Conservation (phyloP, 1,139 yeast species). For the Williopsis jadinii region DNA sequence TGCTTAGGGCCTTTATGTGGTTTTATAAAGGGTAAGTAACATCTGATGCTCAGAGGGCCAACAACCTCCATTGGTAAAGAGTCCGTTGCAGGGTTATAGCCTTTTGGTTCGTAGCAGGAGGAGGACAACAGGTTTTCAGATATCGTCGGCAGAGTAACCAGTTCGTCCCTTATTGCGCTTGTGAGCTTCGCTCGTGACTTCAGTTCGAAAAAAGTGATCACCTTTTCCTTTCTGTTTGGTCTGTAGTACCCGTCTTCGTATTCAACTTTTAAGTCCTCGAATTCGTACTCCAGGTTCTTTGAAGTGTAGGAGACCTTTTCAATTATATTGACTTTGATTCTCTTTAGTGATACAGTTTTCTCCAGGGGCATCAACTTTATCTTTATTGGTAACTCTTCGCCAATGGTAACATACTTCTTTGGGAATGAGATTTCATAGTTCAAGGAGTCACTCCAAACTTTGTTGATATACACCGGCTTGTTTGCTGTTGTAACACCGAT, state of each 20-base stretch:
- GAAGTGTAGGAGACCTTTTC: conserved; percentile 69
- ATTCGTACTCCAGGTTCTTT: conserved; percentile 45
- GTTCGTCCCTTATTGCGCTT: conserved; percentile 52
- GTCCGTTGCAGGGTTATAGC: conserved; percentile 27
- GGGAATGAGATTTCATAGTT: conserved; percentile 77
- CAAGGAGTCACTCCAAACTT: conserved; percentile 75
- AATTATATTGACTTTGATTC: conserved; percentile 64
- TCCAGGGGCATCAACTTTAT: conserved; percentile 70
- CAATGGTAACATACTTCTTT: conserved; percentile 65
- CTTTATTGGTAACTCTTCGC: conserved; percentile 52
- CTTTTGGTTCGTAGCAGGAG: conserved; percentile 12
- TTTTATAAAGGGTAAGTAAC: conserved; percentile 15
- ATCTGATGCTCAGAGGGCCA: conserved; percentile 24
- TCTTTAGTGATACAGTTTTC: conserved; percentile 59
- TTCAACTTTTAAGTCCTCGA: conserved; percentile 39
- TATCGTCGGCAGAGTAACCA: conserved; percentile 39
- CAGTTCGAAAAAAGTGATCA: conserved; percentile 54
- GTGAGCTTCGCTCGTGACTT: conserved; percentile 43
- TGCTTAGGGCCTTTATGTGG: conserved; percentile 6
- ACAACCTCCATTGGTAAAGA: conserved; percentile 19
- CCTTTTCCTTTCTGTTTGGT: conserved; percentile 38
- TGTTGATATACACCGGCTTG: conserved; percentile 75
- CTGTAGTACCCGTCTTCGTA: conserved; percentile 23
- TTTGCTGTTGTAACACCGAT: conserved; percentile 65
- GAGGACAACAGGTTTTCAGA: conserved; percentile 50